Evolutionary conservation across 139 green algal species (phyloP).

Genomic region (Chlamydomonas eustigma): DNA sequence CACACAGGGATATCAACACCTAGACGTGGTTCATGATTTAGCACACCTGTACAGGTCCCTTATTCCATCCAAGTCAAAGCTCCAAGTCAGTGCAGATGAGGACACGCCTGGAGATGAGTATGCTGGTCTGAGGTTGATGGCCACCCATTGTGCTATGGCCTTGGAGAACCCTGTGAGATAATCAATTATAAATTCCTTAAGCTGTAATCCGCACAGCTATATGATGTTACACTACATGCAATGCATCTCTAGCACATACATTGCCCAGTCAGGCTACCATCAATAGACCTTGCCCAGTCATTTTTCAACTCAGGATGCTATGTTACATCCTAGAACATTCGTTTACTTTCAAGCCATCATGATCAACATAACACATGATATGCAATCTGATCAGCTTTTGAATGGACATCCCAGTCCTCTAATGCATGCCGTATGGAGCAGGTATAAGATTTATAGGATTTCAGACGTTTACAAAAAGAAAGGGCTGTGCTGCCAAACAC

Average conservation of each 20-base stretch:
- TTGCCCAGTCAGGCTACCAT: too few species aligned
- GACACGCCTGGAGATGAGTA: neutral
- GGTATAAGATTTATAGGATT: too few species aligned
- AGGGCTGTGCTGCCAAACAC: too few species aligned
- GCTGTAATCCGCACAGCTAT: too few species aligned
- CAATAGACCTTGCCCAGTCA: too few species aligned
- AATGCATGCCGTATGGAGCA: too few species aligned
- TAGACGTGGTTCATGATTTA: neutral
- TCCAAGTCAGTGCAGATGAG: conserved; percentile 48
- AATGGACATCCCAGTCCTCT: neutral
- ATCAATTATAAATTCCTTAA: neutral
- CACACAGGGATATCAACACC: neutral
- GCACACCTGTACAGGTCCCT: conserved; percentile 68
- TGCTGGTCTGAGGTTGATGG: conserved; percentile 75
- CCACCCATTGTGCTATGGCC: conserved; percentile 57
- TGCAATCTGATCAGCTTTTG: too few species aligned
- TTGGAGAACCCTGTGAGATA: neutral
- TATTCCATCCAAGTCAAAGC: conserved; percentile 87
- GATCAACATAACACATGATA: too few species aligned
- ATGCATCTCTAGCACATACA: too few species aligned
- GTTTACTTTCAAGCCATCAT: conserved; percentile 4
- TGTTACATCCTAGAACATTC: neutral
- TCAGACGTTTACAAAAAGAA: too few species aligned
- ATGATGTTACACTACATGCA: too few species aligned
- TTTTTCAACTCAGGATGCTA: too few species aligned